These are phyloP conservation scores for Psilocybe subaeruginosa DNA, from an alignment of 768 basidiomycete species.

Conservation along the genomic window DNA sequence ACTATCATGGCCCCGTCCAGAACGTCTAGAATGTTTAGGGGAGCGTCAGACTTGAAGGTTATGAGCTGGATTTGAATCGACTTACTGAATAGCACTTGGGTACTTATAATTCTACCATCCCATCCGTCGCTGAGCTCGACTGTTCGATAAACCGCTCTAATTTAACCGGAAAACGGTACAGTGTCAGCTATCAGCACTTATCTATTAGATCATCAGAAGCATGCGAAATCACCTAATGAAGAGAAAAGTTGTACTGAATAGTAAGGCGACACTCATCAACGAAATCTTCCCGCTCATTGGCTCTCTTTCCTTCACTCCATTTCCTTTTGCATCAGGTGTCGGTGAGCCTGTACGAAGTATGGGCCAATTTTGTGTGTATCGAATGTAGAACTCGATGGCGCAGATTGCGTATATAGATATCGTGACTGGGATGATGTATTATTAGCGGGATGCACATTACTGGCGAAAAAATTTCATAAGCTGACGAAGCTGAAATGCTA, in stretches of 20 bases:
- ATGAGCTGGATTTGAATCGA: not conserved
- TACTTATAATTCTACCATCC: conserved; percentile 50
- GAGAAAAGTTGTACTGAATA: conserved; percentile 16
- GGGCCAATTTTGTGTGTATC: conserved; percentile 10
- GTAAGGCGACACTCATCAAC: conserved; percentile 10
- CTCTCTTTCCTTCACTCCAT: not conserved
- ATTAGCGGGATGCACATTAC: not conserved
- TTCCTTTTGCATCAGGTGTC: too few relatives aligned
- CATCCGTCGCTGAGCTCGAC: conserved; percentile 56
- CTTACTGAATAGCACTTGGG: conserved; percentile 42
- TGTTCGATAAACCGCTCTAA: conserved; percentile 54
- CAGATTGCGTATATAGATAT: conserved; percentile 45
- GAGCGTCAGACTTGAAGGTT: not conserved
- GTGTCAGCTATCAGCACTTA: not conserved
- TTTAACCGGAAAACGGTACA: too few relatives aligned
- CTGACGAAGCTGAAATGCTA: conserved; percentile 58
- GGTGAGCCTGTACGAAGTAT: not conserved
- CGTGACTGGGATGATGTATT: conserved; percentile 31
- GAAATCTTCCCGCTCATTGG: conserved; percentile 10
- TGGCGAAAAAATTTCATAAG: conserved; percentile 13
- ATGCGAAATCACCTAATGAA: conserved; percentile 14
- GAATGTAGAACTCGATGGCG: conserved; percentile 24
- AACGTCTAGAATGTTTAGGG: conserved; percentile 16
- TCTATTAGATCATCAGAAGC: not conserved
- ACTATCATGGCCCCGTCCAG: conserved; percentile 31